Evolutionary conservation across 805 yeast species (phyloP).

Genomic region (Debaryomyces prosopidis): DNA sequence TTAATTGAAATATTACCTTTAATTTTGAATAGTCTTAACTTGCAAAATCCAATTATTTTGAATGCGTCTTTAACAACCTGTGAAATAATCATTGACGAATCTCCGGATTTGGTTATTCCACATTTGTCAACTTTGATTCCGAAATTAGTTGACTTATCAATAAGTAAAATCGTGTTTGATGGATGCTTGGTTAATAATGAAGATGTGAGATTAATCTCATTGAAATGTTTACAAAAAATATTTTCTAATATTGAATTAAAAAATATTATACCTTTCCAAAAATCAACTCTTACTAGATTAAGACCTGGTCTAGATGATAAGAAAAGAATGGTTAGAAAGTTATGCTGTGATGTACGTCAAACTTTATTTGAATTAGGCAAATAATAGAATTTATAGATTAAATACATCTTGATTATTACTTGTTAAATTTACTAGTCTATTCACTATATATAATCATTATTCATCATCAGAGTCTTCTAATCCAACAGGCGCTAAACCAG

Average conservation of each 20-base stretch:
- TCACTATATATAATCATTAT: slow-evolving; percentile 4
- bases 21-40: slow-evolving; percentile 60
- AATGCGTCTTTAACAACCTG: slow-evolving; percentile 64
- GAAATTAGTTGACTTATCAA: slow-evolving; percentile 43
- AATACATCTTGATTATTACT: neutral
- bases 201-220: slow-evolving; percentile 54
- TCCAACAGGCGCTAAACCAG: slow-evolving; percentile 84
- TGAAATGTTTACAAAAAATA: slow-evolving; percentile 53
- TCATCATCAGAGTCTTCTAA: slow-evolving; percentile 49
- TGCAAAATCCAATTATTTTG: slow-evolving; percentile 49
- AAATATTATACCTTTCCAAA: slow-evolving; percentile 52
- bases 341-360: slow-evolving; percentile 81
- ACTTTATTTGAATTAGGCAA: slow-evolving; percentile 54
- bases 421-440: neutral
- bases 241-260: slow-evolving; percentile 40
- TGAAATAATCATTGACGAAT: slow-evolving; percentile 52
- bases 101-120: slow-evolving; percentile 50
- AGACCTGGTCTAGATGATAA: slow-evolving; percentile 65
- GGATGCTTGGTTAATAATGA: slow-evolving; percentile 35
- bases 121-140: slow-evolving; percentile 62
- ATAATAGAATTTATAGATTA: slow-evolving; percentile 2
- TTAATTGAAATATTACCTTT: slow-evolving; percentile 68
- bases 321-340: slow-evolving; percentile 71
- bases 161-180: slow-evolving; percentile 11
- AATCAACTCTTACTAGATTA: slow-evolving; percentile 48